Conservation (phyloP, 2,329 filamentous ascomycete species). For the Ceratocystis cacaofunesta region DNA sequence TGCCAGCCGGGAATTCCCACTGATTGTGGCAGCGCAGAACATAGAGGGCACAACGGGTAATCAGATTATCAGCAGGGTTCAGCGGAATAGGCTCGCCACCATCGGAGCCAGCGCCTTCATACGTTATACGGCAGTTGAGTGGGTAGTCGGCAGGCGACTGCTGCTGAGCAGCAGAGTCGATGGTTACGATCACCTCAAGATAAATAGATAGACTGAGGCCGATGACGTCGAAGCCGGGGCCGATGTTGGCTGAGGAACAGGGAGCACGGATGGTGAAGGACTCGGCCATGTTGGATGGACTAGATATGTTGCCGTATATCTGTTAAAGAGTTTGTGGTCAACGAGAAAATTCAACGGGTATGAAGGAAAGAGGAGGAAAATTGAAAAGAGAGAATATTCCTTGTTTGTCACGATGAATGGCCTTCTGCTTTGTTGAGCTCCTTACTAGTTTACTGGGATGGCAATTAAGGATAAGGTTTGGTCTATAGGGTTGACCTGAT, state of each 20-base stretch:
- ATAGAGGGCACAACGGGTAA: conserved; percentile 87
- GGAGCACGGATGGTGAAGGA: conserved; percentile 65
- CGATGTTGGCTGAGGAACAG: conserved; percentile 94
- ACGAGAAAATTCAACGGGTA: background rate
- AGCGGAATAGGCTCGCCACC: conserved; percentile 56
- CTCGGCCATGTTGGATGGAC: conserved; percentile 29
- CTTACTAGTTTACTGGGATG: background rate
- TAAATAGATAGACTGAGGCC: conserved; percentile 87
- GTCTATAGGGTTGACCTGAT: background rate
- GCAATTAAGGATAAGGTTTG: background rate
- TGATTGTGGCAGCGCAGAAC: conserved; percentile 85
- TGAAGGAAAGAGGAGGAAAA: background rate
- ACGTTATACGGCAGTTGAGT: conserved; percentile 79
- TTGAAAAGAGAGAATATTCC: background rate
- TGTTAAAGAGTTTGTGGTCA: background rate
- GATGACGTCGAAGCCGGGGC: conserved; percentile 94
- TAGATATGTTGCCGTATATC: background rate
- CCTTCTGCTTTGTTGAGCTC: background rate
- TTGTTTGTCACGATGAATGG: background rate
- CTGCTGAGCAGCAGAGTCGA: conserved; percentile 42
- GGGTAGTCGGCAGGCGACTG: conserved; percentile 36
- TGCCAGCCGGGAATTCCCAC: conserved; percentile 68
- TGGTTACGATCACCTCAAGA: conserved; percentile 73
- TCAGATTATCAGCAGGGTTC: conserved; percentile 74
- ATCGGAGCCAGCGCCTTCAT: conserved; percentile 67